phyloP scores from a whole-genome alignment of 164 flowering plant species.

The Umbellularia californica region DNA sequence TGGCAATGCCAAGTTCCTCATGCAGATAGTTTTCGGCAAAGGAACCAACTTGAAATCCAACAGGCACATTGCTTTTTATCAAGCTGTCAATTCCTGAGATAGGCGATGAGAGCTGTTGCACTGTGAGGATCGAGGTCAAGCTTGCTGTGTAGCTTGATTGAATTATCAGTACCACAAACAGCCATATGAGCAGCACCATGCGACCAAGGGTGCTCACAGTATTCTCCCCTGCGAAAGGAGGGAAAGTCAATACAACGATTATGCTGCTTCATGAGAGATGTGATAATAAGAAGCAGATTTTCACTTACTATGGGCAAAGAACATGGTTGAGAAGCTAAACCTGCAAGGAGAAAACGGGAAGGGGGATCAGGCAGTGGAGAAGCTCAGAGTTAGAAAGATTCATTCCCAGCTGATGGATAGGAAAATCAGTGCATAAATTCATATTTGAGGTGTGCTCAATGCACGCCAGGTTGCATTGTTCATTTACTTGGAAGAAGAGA shows the following conservation, averaged over 20 bases:
- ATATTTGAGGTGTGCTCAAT: background rate
- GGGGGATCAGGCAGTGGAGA: constrained; percentile 2
- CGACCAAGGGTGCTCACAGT: constrained; percentile 36
- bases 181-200: constrained; percentile 33
- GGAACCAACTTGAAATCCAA: constrained; percentile 57
- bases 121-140: constrained; percentile 44
- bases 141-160: constrained; percentile 43
- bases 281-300: background rate
- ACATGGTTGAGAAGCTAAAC: constrained; percentile 80
- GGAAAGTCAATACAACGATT: background rate
- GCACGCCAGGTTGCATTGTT: background rate
- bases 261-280: background rate
- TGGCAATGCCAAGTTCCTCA: constrained; percentile 37
- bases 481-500: background rate
- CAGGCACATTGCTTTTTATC: constrained; percentile 26
- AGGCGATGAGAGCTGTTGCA: constrained; percentile 39
- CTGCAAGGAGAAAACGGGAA: constrained; percentile 36
- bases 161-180: constrained; percentile 37
- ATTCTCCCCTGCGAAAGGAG: constrained; percentile 28
- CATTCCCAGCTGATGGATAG: background rate
- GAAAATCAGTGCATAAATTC: background rate
- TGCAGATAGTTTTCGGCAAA: constrained; percentile 40
- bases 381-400: background rate
- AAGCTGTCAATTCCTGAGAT: constrained; percentile 51
- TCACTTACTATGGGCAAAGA: constrained; percentile 76